Evolutionary conservation across 2,329 filamentous ascomycete genomes (phyloP).

Genomic region (Penicillium glabrum): DNA sequence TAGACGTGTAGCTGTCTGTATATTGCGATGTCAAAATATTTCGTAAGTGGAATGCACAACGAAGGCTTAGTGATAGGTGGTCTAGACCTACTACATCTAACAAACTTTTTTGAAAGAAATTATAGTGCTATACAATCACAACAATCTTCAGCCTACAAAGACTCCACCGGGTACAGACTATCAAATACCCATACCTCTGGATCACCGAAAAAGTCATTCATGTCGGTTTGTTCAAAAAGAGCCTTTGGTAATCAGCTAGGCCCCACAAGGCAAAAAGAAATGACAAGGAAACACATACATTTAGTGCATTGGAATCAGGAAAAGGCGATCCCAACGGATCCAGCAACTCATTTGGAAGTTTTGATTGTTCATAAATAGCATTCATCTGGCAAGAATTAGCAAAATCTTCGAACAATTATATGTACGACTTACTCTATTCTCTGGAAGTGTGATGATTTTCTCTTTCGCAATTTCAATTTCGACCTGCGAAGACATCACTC

Average conservation of each 20-base stretch:
- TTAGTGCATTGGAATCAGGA: not conserved
- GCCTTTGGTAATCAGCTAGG: not conserved
- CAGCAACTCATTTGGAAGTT: not conserved
- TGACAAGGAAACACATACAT: not conserved
- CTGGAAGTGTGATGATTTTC: not conserved
- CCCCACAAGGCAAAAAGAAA: not conserved
- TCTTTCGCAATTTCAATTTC: slow-evolving; percentile 15
- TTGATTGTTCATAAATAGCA: not conserved
- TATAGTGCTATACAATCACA: too few relatives aligned
- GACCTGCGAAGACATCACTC: slow-evolving; percentile 18
- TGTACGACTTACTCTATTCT: not conserved
- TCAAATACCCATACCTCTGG: slow-evolving; percentile 22
- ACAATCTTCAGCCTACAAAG: not conserved
- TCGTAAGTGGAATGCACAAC: too few relatives aligned
- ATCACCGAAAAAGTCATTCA: slow-evolving; percentile 21
- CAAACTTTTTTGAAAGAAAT: too few relatives aligned
- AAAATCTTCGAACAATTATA: not conserved
- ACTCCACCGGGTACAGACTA: slow-evolving; percentile 5
- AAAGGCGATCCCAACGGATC: not conserved
- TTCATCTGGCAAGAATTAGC: not conserved
- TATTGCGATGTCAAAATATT: too few relatives aligned
- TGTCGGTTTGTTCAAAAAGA: slow-evolving; percentile 3
- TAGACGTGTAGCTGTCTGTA: too few relatives aligned
- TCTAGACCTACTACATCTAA: too few relatives aligned
- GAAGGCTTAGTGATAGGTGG: too few relatives aligned